Base-by-base conservation (phyloP, 2,329 filamentous ascomycete species). In the Metarhizium sp. region DNA sequence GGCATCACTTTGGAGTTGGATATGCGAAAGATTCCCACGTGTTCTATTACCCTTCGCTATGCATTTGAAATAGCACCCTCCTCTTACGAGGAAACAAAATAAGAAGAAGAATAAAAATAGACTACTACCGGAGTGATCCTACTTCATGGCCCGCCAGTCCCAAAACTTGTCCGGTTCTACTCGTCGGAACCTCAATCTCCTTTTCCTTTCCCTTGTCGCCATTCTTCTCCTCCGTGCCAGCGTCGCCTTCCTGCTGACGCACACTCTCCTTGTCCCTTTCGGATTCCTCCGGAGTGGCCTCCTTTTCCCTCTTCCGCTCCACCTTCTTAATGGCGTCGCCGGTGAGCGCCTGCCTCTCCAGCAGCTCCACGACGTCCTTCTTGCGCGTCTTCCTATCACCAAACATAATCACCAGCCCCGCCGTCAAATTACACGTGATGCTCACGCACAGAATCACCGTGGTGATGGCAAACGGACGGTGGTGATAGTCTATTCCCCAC, bases 371-470 rank as follows among this genome's bases (percentile, higher is more conserved):
- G 0, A 95, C 88, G 46, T 95, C 89, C 79, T 91, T 92, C 78
- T 95, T 95, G 52, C 90, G 77, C 2, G 89, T 91, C 59, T 79
- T 81, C 20, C 85, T 80, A 65, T 92, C 89, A 1, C 90, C 90
- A 16, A 90, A 76, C 60, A 78, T 84, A 66, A 95, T 95, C 30
- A 92, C 67, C 1, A 95, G 71, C 3, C 90, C 90, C 0, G 86
- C 90, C 0, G 80, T 80, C 59, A 90, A 85, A 66, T 95, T 95
- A 66, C 84, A 87, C 0, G 84, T 80, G 62, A 95, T 89, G 29
- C 85, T 90, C 64, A 83, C 87, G 64, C 84, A 87, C 2, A 95
- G 87, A 55, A 95, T 92, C 6, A 88, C 84, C 0, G 90, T 90
- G 0, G 90, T 95, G 32, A 92, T 71, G 1, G 88, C 88, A 59